Conservation (phyloP, 1,284 basidiomycete genomes). For the Pseudozyma thailandica region DNA sequence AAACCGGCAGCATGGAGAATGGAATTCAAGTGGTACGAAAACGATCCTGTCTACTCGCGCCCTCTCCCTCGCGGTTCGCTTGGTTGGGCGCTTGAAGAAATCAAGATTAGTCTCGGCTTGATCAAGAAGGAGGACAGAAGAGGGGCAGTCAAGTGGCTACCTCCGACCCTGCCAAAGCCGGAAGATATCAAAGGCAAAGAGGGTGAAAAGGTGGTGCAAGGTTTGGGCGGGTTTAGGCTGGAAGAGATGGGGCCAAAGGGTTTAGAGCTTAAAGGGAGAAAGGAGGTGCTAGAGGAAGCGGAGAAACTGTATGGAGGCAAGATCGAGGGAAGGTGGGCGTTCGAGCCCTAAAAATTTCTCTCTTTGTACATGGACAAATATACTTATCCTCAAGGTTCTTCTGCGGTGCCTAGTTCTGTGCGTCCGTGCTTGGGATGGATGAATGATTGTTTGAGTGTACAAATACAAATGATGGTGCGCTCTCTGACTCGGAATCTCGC, state of each 20-base stretch:
- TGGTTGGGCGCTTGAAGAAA: constrained; percentile 20
- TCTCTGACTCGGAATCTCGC: no score
- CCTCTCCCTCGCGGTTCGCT: constrained; percentile 9
- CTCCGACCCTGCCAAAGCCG: constrained; percentile 15
- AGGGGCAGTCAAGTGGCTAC: constrained; percentile 24
- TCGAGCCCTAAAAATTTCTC: constrained; percentile 16
- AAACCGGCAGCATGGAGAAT: constrained; percentile 33
- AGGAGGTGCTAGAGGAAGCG: constrained; percentile 38
- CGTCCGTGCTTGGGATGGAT: no score
- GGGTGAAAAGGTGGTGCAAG: constrained; percentile 9
- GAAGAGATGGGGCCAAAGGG: constrained; percentile 53
- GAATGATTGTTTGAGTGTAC: neutral
- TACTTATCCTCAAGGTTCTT: no score
- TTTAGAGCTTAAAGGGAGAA: constrained; percentile 37
- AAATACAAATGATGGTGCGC: constrained; percentile 2
- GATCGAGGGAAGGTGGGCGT: constrained; percentile 36
- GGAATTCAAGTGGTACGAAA: constrained; percentile 47
- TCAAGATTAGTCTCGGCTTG: constrained; percentile 20
- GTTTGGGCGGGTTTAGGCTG: constrained; percentile 37
- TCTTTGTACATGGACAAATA: no score
- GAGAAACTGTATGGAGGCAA: constrained; percentile 30
- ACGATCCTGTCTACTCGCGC: constrained; percentile 42
- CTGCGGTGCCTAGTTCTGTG: no score
- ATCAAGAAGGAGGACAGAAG: constrained; percentile 29
- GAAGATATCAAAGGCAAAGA: neutral